phyloP scores from a whole-genome alignment of 805 yeast genomes.

The Candida odintsovae region DNA sequence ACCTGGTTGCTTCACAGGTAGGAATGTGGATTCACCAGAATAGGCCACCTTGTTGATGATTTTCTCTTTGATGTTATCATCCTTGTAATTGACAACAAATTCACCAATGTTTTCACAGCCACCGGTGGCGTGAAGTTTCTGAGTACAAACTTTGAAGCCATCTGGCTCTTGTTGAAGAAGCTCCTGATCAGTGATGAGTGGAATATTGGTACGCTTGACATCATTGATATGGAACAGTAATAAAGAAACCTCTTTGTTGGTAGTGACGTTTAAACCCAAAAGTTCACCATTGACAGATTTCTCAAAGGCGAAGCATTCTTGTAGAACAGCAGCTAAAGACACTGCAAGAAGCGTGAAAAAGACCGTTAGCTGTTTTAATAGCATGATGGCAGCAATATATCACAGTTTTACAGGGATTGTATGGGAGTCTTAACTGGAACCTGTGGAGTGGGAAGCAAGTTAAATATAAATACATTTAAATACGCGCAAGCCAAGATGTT shows the following conservation, averaged over 20 bases:
- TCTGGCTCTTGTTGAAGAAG: slow-evolving; percentile 1
- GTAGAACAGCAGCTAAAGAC: neutral
- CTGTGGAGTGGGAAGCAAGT: too few species aligned
- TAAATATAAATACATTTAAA: too few species aligned
- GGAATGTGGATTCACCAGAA: neutral
- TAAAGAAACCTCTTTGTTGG: neutral
- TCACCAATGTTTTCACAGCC: slow-evolving; percentile 9
- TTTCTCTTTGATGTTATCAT: neutral
- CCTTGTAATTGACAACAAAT: slow-evolving; percentile 4
- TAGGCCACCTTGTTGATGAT: slow-evolving; percentile 1
- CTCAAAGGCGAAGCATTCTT: slow-evolving; percentile 1
- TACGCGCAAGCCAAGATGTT: neutral
- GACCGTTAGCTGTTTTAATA: neutral
- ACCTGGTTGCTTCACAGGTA: slow-evolving; percentile 1
- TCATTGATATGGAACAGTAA: slow-evolving; percentile 11
- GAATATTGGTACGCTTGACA: slow-evolving; percentile 9
- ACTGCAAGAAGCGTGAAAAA: neutral
- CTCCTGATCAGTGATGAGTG: slow-evolving; percentile 5
- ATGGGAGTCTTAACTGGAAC: too few species aligned
- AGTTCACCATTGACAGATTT: slow-evolving; percentile 25
- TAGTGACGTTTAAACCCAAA: slow-evolving; percentile 15
- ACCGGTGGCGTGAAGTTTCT: slow-evolving; percentile 6
- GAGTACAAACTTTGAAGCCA: slow-evolving; percentile 14
- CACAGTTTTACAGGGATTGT: neutral
- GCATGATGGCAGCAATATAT: neutral